Base-by-base conservation (phyloP, 305 asterid genomes). In the Lippia alba region DNA sequence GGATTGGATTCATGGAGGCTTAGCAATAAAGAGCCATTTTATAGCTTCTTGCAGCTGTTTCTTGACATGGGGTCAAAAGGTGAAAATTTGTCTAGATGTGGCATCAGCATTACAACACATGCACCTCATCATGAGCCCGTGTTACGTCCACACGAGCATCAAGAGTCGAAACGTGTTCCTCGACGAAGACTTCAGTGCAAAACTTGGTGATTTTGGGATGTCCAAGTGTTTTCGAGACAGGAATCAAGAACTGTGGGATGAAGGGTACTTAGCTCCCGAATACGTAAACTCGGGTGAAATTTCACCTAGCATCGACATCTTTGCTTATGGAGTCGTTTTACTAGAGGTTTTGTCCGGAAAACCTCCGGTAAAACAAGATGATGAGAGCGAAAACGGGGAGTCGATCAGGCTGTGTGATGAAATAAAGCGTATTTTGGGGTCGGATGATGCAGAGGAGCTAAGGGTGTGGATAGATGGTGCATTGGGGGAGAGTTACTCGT, bases 1-100 rank as follows among this genome's bases (percentile, higher is more conserved):
- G 70, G 98, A 92, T 33, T 92, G 98, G 98, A 87, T 92, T 20
- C 98, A 92, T 32, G 89, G 98, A 6, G 96, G 96, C 4, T 74
- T 85, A 58, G 98, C 96, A 10, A 84, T 92, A 82, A 92, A 90
- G 79, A 92, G 92, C 84, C 96, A 84, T 7, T 92, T 92, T 70
- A 88, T 92, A 5, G 90, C 92, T 5, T 90, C 98, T 0, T 92
- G 96, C 82, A 57, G 86, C 72, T 88, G 96, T 59, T 90, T 90
- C 82, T 81, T 92, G 82, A 81, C 70, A 4, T 90, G 98, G 98
- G 78, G 67, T 19, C 96, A 90, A 66, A 76, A 96, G 83, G 40
- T 90, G 5, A 83, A 76, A 72, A 85, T 90, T 39, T 90, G 96
- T 30, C 72, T 87, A 0, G 98, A 85, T 65, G 83, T 88, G 0